Conservation (phyloP, 306 rosid genomes). For the Chamaecrista fasciculata region DNA sequence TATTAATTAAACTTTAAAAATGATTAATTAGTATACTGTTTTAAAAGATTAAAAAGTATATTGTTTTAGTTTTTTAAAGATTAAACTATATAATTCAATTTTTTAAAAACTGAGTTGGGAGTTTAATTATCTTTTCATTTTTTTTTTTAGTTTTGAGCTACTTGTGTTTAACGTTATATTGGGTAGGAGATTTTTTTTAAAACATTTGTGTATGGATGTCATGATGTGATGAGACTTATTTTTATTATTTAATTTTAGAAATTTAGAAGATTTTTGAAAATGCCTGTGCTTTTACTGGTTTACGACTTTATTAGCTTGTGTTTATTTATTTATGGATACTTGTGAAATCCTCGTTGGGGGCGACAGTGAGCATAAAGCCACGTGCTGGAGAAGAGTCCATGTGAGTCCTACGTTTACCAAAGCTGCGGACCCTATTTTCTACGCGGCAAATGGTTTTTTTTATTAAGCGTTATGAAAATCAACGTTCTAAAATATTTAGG, state of each 20-base stretch:
- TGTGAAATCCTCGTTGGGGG: slow-evolving; percentile 21
- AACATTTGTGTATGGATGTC: slow-evolving; percentile 28
- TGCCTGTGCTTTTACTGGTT: too few relatives aligned
- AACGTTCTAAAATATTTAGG: not conserved
- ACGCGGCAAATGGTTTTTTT: slow-evolving; percentile 37
- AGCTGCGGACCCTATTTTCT: not conserved
- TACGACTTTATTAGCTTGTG: too few relatives aligned
- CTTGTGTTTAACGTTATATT: slow-evolving; percentile 13
- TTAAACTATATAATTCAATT: too few relatives aligned
- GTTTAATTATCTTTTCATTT: slow-evolving; percentile 25
- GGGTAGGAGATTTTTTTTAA: slow-evolving; percentile 32
- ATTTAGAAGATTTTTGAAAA: not conserved
- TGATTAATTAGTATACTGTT: too few relatives aligned
- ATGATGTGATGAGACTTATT: not conserved
- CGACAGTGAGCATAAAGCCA: slow-evolving; percentile 21
- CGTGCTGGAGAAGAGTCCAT: slow-evolving; percentile 31
- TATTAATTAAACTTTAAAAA: too few relatives aligned
- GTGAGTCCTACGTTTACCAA: slow-evolving; percentile 28
- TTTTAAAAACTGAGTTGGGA: slow-evolving; percentile 52
- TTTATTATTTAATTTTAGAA: not conserved
- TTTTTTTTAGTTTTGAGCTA: slow-evolving; percentile 17
- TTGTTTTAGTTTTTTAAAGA: too few relatives aligned
- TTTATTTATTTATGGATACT: not conserved
- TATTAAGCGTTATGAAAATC: not conserved
- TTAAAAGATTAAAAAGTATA: too few relatives aligned